A percentile compares a stretch with the other conserved stretches of the same genome.
phyloP scores from a whole-genome alignment of 257 asterid genomes.

The Solanum verrucosum region DNA sequence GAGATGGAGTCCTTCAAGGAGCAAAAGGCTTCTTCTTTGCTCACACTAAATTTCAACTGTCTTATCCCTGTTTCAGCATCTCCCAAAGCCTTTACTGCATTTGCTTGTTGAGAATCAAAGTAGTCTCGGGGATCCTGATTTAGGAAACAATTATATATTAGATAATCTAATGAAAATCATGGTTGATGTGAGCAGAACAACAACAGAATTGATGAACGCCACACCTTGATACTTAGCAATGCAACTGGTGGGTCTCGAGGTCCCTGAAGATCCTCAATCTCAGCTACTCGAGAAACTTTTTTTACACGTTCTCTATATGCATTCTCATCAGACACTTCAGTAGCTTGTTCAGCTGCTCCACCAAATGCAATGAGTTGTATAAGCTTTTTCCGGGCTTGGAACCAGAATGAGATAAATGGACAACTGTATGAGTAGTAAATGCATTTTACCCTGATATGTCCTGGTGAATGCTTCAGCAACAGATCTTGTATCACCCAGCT shows the following conservation, averaged over 20 bases:
- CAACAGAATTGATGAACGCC: not conserved
- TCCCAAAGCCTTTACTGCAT: conserved; percentile 65
- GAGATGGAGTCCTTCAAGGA: conserved; percentile 37
- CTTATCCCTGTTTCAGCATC: conserved; percentile 51
- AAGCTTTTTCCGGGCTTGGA: not conserved
- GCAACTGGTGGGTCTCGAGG: conserved; percentile 85
- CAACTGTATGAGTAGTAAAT: not conserved
- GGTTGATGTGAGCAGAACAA: not conserved
- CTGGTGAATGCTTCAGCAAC: conserved; percentile 93
- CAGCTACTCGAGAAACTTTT: conserved; percentile 61
- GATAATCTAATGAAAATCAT: conserved; percentile 1
- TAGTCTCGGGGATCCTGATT: conserved; percentile 96
- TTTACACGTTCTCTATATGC: conserved; percentile 39
- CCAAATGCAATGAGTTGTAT: not conserved
- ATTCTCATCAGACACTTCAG: conserved; percentile 44
- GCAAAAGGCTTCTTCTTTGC: conserved; percentile 55
- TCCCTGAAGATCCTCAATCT: conserved; percentile 94
- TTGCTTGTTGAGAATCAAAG: conserved; percentile 89
- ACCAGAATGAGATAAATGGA: not conserved
- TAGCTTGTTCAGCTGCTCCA: conserved; percentile 56
- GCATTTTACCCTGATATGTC: conserved; percentile 59
- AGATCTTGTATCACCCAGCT: conserved; percentile 65
- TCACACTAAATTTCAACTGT: conserved; percentile 39
- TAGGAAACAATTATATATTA: conserved; percentile 12
- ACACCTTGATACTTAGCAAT: conserved; percentile 86